Evolutionary conservation across 768 basidiomycete species (phyloP), one percentile per base, ranked within the genome.

Genomic region (Podaxis sp.): DNA sequence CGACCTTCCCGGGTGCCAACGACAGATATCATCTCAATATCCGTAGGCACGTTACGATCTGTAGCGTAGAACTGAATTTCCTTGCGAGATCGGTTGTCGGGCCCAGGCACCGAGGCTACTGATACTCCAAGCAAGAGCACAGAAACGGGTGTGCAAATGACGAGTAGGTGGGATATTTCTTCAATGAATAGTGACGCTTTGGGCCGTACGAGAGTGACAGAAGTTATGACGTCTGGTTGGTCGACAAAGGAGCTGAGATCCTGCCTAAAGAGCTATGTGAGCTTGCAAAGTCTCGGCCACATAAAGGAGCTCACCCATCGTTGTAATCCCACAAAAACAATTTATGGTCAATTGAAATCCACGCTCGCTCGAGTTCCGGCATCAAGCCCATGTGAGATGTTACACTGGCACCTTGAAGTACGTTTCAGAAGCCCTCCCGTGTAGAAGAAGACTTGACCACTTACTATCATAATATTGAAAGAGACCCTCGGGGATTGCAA

Each of bases 241-340:
- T 96, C 94, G 38, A 91, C 87, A 71, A 92, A 96, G n/a, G 93
- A 93, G 66, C 84, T 89, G 67, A 97, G 88, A 72, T 95, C 93
- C 74, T 92, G 88, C n/a, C 95, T 91, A 67, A 9, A 66, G 4
- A 52, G 40, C 9, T 26, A 28, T 24, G 24, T 60, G 26, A 61
- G 46, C 57, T 24, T 48, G 57, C 12, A 58, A 44, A 4, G 28
- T n/a, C 17, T 44, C 52, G 28, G 44, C 38, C 42, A 46, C 44
- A 38, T 33, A 54, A 13, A 42, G 33, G 11, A 40, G 79, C 90
- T 61, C 67, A 96, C 96, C 95, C 93, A 68, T 96, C 92, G 39
- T 88, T 78, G 73, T 97, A 99, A 74, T 99, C 95, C 97, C 97
- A 99, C 24, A 99, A 79, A 70, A 97, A 93, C 38, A 99, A 80